These are phyloP conservation scores for Stachybotrys echinatus DNA, from an alignment of 2,329 filamentous ascomycete genomes.

Conservation along the genomic window DNA sequence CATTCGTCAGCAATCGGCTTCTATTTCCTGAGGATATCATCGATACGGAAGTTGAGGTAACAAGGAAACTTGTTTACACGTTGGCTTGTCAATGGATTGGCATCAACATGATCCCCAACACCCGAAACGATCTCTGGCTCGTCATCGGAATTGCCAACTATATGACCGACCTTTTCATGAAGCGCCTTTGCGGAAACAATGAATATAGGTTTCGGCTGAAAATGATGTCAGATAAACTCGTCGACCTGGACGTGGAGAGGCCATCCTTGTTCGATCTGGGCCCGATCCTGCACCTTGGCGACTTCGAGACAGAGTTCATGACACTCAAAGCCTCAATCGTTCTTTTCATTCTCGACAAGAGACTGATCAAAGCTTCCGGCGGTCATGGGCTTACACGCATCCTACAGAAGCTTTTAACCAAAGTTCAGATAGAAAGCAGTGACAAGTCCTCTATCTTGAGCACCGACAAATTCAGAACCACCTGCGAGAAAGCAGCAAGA, in stretches of 20 bases:
- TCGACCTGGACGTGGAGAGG: conserved; percentile 73
- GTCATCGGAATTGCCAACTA: conserved; percentile 87
- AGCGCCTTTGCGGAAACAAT: conserved; percentile 86
- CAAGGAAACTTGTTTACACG: conserved; percentile 74
- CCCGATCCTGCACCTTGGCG: conserved; percentile 69
- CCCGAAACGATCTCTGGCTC: conserved; percentile 79
- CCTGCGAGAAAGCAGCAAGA: conserved; percentile 84
- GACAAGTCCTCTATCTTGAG: conserved; percentile 68
- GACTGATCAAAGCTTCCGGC: conserved; percentile 76
- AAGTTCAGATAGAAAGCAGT: conserved; percentile 63
- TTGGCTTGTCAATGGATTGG: conserved; percentile 92
- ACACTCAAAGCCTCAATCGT: conserved; percentile 85
- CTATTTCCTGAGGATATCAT: conserved; percentile 82
- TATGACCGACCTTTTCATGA: conserved; percentile 92
- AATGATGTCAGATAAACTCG: conserved; percentile 72
- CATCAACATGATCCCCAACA: conserved; percentile 82
- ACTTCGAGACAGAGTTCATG: conserved; percentile 87
- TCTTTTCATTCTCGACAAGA: conserved; percentile 87
- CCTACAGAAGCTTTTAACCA: conserved; percentile 78
- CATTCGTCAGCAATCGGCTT: conserved; percentile 80
- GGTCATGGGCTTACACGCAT: conserved; percentile 82
- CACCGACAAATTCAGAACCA: conserved; percentile 69
- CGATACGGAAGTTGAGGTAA: conserved; percentile 78
- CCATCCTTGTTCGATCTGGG: conserved; percentile 82
- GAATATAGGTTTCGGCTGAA: conserved; percentile 91